Evolutionary conservation across 176 grass and related monocot species (phyloP), one percentile per base, ranked within the genome.

Genomic region (Neostapfia colusana): DNA sequence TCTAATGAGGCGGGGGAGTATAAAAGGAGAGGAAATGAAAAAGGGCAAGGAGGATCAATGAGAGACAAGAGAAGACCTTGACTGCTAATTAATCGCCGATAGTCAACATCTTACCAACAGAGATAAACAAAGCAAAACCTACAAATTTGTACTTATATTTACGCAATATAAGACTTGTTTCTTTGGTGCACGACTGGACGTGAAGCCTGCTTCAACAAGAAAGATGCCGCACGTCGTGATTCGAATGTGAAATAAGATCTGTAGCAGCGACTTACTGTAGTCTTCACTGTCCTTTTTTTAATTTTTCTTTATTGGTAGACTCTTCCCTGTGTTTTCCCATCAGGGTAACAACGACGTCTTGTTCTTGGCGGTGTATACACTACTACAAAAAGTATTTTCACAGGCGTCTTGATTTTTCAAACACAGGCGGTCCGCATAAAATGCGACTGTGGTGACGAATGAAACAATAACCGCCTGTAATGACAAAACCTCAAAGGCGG

Each of bases 81-180:
- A 21, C 35, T 40, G 60, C 60, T 17, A 62, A 60, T 60, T 11
- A 2, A n/a, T n/a, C 44, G 68, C 54, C 27, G 27, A 39, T 53
- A 20, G 74, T 78, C 74, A 78, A 56, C 74, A 72, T 84, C 44
- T 44, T 55, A 78, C 74, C 74, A 62, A 78, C 46, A 70, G 21
- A 70, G 21, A 75, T 53, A 42, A 69, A 34, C 43, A 61, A 69
- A 77, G 34, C 23, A n/a, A 36, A 31, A 12, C 42, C 4, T 24
- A 10, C 74, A 43, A 51, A 7, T 31, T 63, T 17, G 36, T 38
- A 12, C 39, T 31, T 75, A 50, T 70, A 55, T n/a, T 69, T 53
- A 21, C 66, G 51, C 17, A 39, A 62, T 50, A 62, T 50, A 20
- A 39, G 53, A 34, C 57, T 17, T 23, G 10, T 72, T 43, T 55